Percentiles rank a stretch among this genome's conserved stretches.
phyloP scores from a whole-genome alignment of 2,329 filamentous ascomycete species.

The Harringtonia lauricola region DNA sequence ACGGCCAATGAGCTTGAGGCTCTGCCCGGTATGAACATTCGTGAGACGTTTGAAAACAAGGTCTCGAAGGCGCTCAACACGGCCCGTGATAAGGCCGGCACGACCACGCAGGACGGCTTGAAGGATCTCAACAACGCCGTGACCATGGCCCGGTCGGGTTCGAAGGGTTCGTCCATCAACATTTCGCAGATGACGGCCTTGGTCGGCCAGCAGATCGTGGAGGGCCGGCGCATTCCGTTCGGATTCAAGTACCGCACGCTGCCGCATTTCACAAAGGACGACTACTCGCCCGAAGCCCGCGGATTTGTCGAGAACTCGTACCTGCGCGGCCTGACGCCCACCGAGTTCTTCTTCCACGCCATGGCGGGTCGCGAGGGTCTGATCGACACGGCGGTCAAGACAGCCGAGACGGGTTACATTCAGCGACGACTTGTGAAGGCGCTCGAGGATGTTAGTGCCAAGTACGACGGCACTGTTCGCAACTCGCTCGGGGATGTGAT shows the following conservation, averaged over 20 bases:
- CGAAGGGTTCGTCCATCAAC: constrained; percentile 98
- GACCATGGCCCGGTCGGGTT: constrained; percentile 91
- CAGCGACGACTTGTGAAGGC: constrained; percentile 97
- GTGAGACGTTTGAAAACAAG: constrained; percentile 96
- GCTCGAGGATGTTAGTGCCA: constrained; percentile 92
- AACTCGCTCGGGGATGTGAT: constrained; percentile 95
- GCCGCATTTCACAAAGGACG: constrained; percentile 97
- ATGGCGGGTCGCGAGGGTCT: constrained; percentile 99
- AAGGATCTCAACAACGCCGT: constrained; percentile 96
- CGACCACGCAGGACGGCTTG: constrained; percentile 78
- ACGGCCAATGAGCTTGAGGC: constrained; percentile 82
- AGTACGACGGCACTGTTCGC: constrained; percentile 93
- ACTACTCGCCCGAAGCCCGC: constrained; percentile 93
- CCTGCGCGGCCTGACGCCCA: constrained; percentile 84
- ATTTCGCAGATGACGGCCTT: constrained; percentile 99
- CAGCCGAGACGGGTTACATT: constrained; percentile 97
- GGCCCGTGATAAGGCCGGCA: constrained; percentile 93
- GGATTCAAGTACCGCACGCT: constrained; percentile 97
- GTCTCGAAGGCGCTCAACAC: constrained; percentile 90
- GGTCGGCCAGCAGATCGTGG: constrained; percentile 95
- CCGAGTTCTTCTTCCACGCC: constrained; percentile 99
- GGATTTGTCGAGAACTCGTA: constrained; percentile 99
- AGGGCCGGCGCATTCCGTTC: constrained; percentile 97
- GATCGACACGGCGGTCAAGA: constrained; percentile 99
- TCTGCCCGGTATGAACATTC: constrained; percentile 95